Percentiles rank a stretch among this genome's conserved stretches.
Conservation (phyloP, 2,329 filamentous ascomycete genomes). For the Dryadomyces quercus-mongolicae region DNA sequence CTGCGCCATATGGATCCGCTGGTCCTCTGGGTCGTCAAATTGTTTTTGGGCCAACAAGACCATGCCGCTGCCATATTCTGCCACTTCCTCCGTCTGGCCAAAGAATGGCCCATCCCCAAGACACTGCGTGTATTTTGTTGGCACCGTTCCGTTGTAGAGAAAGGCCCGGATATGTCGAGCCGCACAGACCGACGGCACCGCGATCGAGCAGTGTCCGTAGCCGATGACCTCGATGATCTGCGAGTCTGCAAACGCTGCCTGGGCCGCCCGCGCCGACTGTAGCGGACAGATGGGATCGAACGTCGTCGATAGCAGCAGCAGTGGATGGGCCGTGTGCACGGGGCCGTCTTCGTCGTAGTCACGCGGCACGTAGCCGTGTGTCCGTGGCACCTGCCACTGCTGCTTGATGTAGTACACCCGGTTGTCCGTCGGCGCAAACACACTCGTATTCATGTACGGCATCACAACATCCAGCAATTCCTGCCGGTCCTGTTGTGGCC, state of each 20-base stretch:
- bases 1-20: background rate
- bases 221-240: background rate
- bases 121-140: background rate
- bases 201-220: background rate
- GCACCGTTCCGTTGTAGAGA: background rate
- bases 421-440: background rate
- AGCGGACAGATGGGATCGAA: constrained; percentile 1
- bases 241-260: background rate
- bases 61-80: too few species aligned
- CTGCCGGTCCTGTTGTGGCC: background rate
- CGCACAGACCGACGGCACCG: background rate
- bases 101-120: background rate
- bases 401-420: background rate
- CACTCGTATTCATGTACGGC: background rate
- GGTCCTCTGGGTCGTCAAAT: background rate
- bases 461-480: background rate
- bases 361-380: background rate
- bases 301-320: background rate
- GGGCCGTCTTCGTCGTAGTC: background rate
- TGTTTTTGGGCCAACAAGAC: background rate
- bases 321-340: background rate
- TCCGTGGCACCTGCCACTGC: background rate
- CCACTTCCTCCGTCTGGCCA: background rate
- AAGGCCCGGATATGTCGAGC: background rate
- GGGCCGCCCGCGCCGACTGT: background rate